These are phyloP conservation scores for Penicillium sclerotigenum DNA, from an alignment of 2,329 filamentous ascomycete species.

Conservation along the genomic window DNA sequence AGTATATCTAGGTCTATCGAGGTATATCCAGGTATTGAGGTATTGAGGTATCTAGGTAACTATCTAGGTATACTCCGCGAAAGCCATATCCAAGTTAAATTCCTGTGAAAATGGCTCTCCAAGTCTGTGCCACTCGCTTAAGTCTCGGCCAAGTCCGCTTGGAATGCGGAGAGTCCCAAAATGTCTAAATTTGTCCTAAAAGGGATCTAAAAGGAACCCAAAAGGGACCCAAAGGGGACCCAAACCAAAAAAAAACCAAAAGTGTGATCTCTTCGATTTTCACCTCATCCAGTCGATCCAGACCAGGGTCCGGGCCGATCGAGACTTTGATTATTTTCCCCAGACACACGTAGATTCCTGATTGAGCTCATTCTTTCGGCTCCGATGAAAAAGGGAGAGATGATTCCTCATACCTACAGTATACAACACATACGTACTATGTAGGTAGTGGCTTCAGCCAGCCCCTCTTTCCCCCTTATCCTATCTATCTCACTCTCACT, in stretches of 20 bases:
- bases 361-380: constrained; percentile 13
- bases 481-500: not conserved
- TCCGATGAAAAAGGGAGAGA: constrained; percentile 12
- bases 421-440: too few species aligned
- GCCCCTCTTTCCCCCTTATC: not conserved
- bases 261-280: constrained; percentile 1
- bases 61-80: too few species aligned
- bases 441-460: constrained; percentile 10
- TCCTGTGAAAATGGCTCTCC: not conserved
- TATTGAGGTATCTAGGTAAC: too few species aligned
- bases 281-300: not conserved
- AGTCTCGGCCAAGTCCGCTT: constrained; percentile 25
- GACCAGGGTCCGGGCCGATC: constrained; percentile 11
- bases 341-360: not conserved
- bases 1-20: too few species aligned
- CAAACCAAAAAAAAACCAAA: too few species aligned
- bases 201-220: not conserved
- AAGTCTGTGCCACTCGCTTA: constrained; percentile 27
- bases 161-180: constrained; percentile 7
- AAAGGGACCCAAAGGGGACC: not conserved
- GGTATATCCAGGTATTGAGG: too few species aligned
- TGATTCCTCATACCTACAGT: not conserved
- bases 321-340: constrained; percentile 2
- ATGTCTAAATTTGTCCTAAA: not conserved
- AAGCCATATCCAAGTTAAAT: not conserved